These are phyloP conservation scores for Cryphonectria parasitica DNA, from an alignment of 2,329 filamentous ascomycete species.

Conservation along the genomic window DNA sequence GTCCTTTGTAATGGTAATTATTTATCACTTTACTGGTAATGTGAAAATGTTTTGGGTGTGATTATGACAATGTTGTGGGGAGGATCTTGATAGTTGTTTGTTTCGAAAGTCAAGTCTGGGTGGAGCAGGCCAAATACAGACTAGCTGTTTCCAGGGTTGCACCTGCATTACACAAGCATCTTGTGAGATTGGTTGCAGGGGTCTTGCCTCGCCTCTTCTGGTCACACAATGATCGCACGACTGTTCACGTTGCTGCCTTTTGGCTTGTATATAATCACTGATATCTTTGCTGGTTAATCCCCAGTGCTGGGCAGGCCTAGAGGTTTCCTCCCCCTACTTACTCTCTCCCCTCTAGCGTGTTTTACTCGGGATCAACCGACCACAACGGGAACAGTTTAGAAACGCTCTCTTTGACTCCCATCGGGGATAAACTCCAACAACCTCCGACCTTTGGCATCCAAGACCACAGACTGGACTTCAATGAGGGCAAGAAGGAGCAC, in stretches of 20 bases:
- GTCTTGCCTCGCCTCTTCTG: neutral
- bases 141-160: neutral
- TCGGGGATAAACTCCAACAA: neutral
- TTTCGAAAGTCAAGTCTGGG: too few species aligned
- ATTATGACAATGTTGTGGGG: too few species aligned
- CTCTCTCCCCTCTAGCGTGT: neutral
- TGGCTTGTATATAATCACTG: neutral
- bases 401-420: neutral
- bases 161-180: neutral
- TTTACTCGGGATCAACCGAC: neutral
- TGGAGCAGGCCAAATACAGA: too few species aligned
- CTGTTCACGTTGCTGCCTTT: neutral
- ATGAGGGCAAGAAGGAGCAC: neutral
- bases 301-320: too few species aligned
- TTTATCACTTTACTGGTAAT: too few species aligned
- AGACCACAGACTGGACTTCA: neutral
- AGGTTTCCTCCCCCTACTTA: neutral
- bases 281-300: neutral
- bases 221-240: slow-evolving; percentile 1
- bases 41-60: too few species aligned
- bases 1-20: too few species aligned
- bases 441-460: neutral
- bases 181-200: neutral
- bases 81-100: too few species aligned
- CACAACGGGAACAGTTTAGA: neutral